These are phyloP conservation scores for Aspergillus sp. DNA, from an alignment of 2,329 filamentous ascomycete genomes.

Conservation along the genomic window DNA sequence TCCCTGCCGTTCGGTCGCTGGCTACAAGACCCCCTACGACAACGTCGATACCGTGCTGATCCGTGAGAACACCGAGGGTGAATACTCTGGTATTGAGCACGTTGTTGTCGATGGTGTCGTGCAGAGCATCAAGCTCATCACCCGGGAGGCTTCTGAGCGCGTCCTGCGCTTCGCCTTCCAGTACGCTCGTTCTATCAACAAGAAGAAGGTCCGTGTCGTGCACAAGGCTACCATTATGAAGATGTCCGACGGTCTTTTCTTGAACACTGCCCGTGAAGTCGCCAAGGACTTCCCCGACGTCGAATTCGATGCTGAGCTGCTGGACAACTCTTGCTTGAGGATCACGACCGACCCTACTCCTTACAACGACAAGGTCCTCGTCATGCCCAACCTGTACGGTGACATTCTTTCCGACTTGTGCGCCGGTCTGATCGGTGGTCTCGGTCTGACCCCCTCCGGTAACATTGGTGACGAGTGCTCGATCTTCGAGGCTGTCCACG, in stretches of 20 bases:
- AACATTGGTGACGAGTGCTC: slow-evolving; percentile 99
- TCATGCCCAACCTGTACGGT: slow-evolving; percentile 97
- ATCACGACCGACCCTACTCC: slow-evolving; percentile 94
- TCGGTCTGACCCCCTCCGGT: slow-evolving; percentile 93
- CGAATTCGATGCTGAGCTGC: slow-evolving; percentile 95
- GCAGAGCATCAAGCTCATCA: slow-evolving; percentile 99
- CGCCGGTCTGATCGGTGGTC: slow-evolving; percentile 94
- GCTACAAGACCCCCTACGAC: slow-evolving; percentile 98
- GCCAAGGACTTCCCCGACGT: slow-evolving; percentile 94
- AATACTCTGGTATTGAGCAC: slow-evolving; percentile 99
- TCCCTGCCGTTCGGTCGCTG: slow-evolving; percentile 93
- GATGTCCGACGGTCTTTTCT: slow-evolving; percentile 98
- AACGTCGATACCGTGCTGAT: slow-evolving; percentile 96
- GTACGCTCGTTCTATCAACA: slow-evolving; percentile 88
- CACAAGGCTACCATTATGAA: slow-evolving; percentile 99
- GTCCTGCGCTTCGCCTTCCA: slow-evolving; percentile 98
- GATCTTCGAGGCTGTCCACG: slow-evolving; percentile 99
- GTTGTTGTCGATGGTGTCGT: slow-evolving; percentile 96
- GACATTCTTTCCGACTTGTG: slow-evolving; percentile 99
- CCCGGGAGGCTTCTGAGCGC: slow-evolving; percentile 87
- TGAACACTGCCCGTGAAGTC: slow-evolving; percentile 79
- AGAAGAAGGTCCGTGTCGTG: slow-evolving; percentile 94
- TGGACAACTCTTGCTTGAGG: slow-evolving; percentile 99
- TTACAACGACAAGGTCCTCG: slow-evolving; percentile 99
- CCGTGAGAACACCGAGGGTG: slow-evolving; percentile 99